Evolutionary conservation across 1,284 basidiomycete genomes (phyloP).

Genomic region (Puccinia triticina): DNA sequence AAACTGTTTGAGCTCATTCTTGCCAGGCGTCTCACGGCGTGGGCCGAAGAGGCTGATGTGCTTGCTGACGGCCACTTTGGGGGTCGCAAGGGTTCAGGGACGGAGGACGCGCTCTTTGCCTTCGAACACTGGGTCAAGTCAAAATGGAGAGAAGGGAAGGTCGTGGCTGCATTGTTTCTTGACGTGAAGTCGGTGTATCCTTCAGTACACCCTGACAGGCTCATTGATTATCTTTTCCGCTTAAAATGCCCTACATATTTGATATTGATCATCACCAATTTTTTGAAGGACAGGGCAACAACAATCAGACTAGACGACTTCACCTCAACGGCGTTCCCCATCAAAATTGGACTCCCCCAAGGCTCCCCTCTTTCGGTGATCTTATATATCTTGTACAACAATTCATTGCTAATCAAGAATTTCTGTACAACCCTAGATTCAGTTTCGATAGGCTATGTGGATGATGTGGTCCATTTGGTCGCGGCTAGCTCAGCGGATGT

Average conservation of each 20-base stretch:
- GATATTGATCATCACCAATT: background rate
- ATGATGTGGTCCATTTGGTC: slow-evolving; percentile 18
- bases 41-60: background rate
- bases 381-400: slow-evolving; percentile 23
- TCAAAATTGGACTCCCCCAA: background rate
- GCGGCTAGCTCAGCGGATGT: too few species aligned
- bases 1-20: slow-evolving; percentile 10
- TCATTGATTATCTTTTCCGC: background rate
- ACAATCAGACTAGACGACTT: background rate
- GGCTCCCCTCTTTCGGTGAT: slow-evolving; percentile 26
- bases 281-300: background rate
- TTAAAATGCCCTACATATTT: slow-evolving; percentile 17
- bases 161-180: background rate
- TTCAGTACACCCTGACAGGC: background rate
- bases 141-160: background rate
- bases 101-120: slow-evolving; percentile 18
- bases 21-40: background rate
- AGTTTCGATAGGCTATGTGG: background rate
- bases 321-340: background rate
- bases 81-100: background rate
- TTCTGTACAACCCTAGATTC: background rate
- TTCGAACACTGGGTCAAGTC: background rate
- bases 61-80: slow-evolving; percentile 1
- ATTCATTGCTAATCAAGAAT: background rate
- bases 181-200: slow-evolving; percentile 30